phyloP scores from a whole-genome alignment of 768 basidiomycete genomes.

The Lactarius akahatsu region DNA sequence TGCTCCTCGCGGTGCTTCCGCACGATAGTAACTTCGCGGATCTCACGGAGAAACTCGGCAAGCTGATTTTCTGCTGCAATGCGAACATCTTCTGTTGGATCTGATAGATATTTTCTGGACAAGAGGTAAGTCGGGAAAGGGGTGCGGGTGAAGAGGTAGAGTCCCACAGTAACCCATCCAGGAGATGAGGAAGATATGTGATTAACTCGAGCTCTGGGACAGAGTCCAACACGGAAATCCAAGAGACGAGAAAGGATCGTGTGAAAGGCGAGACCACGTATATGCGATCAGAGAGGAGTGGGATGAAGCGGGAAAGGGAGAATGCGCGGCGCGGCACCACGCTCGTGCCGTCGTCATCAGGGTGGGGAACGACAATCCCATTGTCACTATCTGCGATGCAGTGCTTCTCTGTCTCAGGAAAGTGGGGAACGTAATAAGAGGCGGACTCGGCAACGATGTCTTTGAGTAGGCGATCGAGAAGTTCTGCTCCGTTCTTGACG shows the following conservation, averaged over 20 bases:
- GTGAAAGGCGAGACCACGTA: conserved; percentile 96
- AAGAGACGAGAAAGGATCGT: conserved; percentile 92
- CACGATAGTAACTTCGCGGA: conserved; percentile 78
- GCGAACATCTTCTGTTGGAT: conserved; percentile 91
- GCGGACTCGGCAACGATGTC: conserved; percentile 98
- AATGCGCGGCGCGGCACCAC: conserved; percentile 67
- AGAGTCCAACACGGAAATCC: conserved; percentile 94
- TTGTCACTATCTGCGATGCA: conserved; percentile 47
- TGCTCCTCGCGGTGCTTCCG: conserved; percentile 62
- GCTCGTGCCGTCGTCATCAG: conserved; percentile 49
- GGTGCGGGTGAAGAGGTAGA: conserved; percentile 6
- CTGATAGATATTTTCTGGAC: conserved; percentile 87
- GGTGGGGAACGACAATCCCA: conserved; percentile 63
- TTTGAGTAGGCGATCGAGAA: conserved; percentile 94
- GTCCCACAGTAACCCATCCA: conserved; percentile 87
- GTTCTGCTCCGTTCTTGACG: conserved; percentile 97
- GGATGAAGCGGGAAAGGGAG: conserved; percentile 92
- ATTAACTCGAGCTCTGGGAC: conserved; percentile 96
- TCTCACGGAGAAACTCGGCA: conserved; percentile 87
- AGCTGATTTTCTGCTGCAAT: conserved; percentile 88
- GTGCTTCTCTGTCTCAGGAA: conserved; percentile 73
- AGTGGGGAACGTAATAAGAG: conserved; percentile 88
- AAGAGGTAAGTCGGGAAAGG: conserved; percentile 22
- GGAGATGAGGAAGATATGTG: conserved; percentile 89
- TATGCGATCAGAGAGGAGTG: conserved; percentile 87